phyloP scores from a whole-genome alignment of 352 stramenopile genomes.

The Globisporangium camurandrum region DNA sequence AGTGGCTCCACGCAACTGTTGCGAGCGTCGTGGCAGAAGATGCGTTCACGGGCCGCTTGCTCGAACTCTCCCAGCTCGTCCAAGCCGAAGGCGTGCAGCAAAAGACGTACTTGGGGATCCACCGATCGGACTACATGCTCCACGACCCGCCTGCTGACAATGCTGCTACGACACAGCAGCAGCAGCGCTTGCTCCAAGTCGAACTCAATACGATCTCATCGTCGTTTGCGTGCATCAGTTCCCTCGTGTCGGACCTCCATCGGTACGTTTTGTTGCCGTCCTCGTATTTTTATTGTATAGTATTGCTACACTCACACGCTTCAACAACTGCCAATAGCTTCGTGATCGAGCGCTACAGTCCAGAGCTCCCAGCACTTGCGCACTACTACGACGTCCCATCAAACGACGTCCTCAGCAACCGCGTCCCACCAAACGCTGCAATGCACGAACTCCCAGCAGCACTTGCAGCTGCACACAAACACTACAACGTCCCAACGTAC shows the following conservation, averaged over 20 bases:
- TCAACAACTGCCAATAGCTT: conserved; percentile 13
- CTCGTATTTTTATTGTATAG: not conserved
- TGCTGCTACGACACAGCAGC: conserved; percentile 22
- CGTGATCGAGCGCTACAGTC: conserved; percentile 39
- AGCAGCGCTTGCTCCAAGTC: conserved; percentile 87
- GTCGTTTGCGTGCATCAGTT: conserved; percentile 94
- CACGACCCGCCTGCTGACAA: conserved; percentile 57
- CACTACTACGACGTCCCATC: conserved; percentile 39
- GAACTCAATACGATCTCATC: conserved; percentile 98
- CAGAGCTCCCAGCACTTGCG: conserved; percentile 40
- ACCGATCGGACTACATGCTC: conserved; percentile 95
- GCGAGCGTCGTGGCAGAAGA: conserved; percentile 78
- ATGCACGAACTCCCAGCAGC: conserved; percentile 58
- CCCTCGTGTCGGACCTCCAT: conserved; percentile 90
- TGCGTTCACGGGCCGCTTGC: conserved; percentile 74
- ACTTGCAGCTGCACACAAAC: conserved; percentile 54
- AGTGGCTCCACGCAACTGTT: conserved; percentile 69
- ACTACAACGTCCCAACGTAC: conserved; percentile 67
- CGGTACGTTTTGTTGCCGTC: conserved; percentile 10
- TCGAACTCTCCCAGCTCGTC: conserved; percentile 71
- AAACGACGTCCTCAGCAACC: conserved; percentile 27
- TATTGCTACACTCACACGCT: not conserved
- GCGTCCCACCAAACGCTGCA: conserved; percentile 59
- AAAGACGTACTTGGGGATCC: conserved; percentile 83
- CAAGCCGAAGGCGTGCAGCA: conserved; percentile 65